Conservation (phyloP, 2,329 filamentous ascomycete species). For the Penicillium verrucosum region DNA sequence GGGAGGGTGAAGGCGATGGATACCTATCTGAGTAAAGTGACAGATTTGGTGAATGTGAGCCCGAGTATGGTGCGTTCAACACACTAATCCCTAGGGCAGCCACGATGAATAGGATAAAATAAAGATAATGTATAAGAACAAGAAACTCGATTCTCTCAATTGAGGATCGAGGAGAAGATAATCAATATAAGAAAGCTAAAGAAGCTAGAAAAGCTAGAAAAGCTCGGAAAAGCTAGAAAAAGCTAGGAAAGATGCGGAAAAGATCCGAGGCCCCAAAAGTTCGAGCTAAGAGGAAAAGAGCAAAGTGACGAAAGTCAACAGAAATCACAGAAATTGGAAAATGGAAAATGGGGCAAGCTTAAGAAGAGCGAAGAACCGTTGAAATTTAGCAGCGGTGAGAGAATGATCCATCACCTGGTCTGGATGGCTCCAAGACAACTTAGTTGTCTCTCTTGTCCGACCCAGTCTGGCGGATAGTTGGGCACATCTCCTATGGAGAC, state of each 20-base stretch:
- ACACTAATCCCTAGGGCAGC: slow-evolving; percentile 41
- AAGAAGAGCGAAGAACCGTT: slow-evolving; percentile 13
- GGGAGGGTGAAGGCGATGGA: slow-evolving; percentile 29
- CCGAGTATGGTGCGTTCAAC: slow-evolving; percentile 34
- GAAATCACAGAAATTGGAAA: slow-evolving; percentile 6
- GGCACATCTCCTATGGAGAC: slow-evolving; percentile 19
- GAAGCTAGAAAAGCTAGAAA: background rate
- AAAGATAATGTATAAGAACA: background rate
- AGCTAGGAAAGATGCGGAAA: slow-evolving; percentile 4
- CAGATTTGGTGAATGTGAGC: slow-evolving; percentile 31
- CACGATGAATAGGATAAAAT: slow-evolving; percentile 31
- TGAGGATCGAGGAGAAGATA: background rate
- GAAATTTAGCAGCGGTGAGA: slow-evolving; percentile 24
- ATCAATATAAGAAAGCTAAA: background rate
- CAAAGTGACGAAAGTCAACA: slow-evolving; percentile 4
- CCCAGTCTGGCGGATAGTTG: slow-evolving; percentile 23
- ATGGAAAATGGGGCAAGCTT: slow-evolving; percentile 12
- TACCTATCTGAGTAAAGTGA: slow-evolving; percentile 29
- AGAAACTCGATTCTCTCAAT: slow-evolving; percentile 5
- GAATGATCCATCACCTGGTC: slow-evolving; percentile 23
- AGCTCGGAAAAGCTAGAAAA: background rate
- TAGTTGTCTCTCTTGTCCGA: slow-evolving; percentile 23
- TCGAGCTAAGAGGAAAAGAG: slow-evolving; percentile 5
- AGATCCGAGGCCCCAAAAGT: slow-evolving; percentile 2
- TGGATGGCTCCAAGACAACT: slow-evolving; percentile 17